Conservation (phyloP, 805 yeast species). For the Ogataea degrootiae region DNA sequence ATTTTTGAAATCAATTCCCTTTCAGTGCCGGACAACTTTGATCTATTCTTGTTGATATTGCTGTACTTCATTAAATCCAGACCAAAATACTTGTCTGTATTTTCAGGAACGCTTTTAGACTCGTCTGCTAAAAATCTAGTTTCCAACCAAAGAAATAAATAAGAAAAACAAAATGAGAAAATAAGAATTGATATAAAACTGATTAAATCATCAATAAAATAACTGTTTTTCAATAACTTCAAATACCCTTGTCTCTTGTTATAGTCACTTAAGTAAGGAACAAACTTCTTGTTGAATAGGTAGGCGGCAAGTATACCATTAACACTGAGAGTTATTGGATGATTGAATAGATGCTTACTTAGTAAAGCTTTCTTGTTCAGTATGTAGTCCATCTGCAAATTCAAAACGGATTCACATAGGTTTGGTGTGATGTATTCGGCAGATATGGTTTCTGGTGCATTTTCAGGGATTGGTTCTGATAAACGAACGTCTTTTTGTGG, state of each 20-base stretch:
- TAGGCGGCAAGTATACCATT: constrained; percentile 20
- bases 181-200: constrained; percentile 36
- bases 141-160: constrained; percentile 35
- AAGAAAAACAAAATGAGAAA: constrained; percentile 34
- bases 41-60: constrained; percentile 8
- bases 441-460: constrained; percentile 48
- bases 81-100: constrained; percentile 42
- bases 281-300: constrained; percentile 14
- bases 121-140: constrained; percentile 45
- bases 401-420: constrained; percentile 53
- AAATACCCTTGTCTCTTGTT: neutral
- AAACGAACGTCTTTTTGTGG: constrained; percentile 46
- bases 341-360: constrained; percentile 42
- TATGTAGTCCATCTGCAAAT: constrained; percentile 59
- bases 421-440: constrained; percentile 50
- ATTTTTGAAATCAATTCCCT: constrained; percentile 10
- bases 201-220: constrained; percentile 25
- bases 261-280: constrained; percentile 19
- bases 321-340: constrained; percentile 35
- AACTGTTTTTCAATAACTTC: constrained; percentile 13
- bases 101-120: constrained; percentile 32
- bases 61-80: constrained; percentile 46
- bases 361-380: constrained; percentile 42
- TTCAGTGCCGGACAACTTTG: constrained; percentile 6
- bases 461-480: constrained; percentile 51